Evolutionary conservation across 192 early-diverging fungal genomes (phyloP).

Genomic region (Rhizoclosmatium sp.): DNA sequence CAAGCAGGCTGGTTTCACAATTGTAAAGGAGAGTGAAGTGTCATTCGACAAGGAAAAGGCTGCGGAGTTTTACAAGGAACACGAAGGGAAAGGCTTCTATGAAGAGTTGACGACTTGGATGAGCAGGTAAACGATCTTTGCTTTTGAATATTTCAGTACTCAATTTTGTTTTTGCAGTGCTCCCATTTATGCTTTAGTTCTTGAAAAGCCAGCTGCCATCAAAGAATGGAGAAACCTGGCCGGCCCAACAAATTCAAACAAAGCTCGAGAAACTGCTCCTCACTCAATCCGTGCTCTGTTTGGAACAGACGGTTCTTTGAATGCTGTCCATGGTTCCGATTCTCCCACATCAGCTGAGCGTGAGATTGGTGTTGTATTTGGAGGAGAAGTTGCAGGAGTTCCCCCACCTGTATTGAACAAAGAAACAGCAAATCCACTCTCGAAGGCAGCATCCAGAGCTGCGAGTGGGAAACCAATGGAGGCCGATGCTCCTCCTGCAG

Average conservation of each 20-base stretch:
- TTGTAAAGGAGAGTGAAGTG: conserved; percentile 57
- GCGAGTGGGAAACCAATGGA: background rate
- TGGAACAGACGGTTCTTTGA: conserved; percentile 64
- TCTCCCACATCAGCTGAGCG: conserved; percentile 56
- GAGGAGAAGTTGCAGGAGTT: conserved; percentile 38
- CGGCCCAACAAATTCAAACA: conserved; percentile 64
- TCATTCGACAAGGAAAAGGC: conserved; percentile 50
- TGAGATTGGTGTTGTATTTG: conserved; percentile 64
- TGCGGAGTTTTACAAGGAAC: conserved; percentile 61
- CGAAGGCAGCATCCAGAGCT: conserved; percentile 29
- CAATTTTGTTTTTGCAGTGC: conserved; percentile 41
- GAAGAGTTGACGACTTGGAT: conserved; percentile 63
- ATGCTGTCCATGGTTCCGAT: conserved; percentile 71
- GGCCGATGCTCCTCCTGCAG: conserved; percentile 20
- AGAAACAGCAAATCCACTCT: conserved; percentile 6
- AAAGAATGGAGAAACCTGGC: conserved; percentile 42
- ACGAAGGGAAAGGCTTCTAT: conserved; percentile 55
- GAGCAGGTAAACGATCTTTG: conserved; percentile 43
- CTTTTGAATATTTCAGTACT: background rate
- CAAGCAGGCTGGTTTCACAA: conserved; percentile 50
- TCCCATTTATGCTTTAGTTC: conserved; percentile 57
- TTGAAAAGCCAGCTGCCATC: conserved; percentile 47
- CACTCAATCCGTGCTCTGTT: conserved; percentile 58
- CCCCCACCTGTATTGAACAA: conserved; percentile 34
- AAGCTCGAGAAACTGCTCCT: conserved; percentile 58